Evolutionary conservation across 768 basidiomycete species (phyloP).

Genomic region (Phylloporus scabripes): DNA sequence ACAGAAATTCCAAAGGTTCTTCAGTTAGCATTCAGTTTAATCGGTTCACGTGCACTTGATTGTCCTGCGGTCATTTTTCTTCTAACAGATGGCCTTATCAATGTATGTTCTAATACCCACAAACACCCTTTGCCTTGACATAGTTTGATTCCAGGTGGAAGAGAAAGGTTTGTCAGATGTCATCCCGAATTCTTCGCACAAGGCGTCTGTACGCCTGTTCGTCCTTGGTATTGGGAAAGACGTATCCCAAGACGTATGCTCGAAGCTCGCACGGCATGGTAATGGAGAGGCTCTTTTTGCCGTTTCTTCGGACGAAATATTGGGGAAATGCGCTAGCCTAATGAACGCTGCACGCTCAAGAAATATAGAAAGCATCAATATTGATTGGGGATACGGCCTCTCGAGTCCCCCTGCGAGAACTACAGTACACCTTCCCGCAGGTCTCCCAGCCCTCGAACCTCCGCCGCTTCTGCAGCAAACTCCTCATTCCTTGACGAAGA

Average conservation of each 20-base stretch:
- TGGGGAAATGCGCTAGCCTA: constrained; percentile 44
- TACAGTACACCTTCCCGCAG: constrained; percentile 12
- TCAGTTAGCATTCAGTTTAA: constrained; percentile 27
- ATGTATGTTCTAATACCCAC: constrained; percentile 6
- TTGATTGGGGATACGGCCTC: constrained; percentile 44
- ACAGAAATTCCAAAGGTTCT: constrained; percentile 47
- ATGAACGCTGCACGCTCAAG: constrained; percentile 47
- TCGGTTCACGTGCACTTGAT: constrained; percentile 21
- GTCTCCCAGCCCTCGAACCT: constrained; percentile 27
- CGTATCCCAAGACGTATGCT: constrained; percentile 47
- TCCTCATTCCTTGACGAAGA: constrained; percentile 25
- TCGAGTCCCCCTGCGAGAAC: constrained; percentile 7
- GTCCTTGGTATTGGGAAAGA: constrained; percentile 51
- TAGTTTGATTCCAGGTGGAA: background rate
- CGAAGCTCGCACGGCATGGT: constrained; percentile 50
- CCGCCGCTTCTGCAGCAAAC: constrained; percentile 32
- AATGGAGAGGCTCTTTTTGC: constrained; percentile 48
- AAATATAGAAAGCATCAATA: constrained; percentile 38
- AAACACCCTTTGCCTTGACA: background rate
- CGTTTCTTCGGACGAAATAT: constrained; percentile 39
- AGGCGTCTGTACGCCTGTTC: constrained; percentile 45
- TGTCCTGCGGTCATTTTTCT: constrained; percentile 49
- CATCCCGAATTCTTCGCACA: constrained; percentile 26
- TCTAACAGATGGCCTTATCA: constrained; percentile 53
- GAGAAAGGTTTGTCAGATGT: constrained; percentile 25